These are phyloP conservation scores for Alternaria sp. DNA, from an alignment of 2,329 filamentous ascomycete species.

Conservation along the genomic window DNA sequence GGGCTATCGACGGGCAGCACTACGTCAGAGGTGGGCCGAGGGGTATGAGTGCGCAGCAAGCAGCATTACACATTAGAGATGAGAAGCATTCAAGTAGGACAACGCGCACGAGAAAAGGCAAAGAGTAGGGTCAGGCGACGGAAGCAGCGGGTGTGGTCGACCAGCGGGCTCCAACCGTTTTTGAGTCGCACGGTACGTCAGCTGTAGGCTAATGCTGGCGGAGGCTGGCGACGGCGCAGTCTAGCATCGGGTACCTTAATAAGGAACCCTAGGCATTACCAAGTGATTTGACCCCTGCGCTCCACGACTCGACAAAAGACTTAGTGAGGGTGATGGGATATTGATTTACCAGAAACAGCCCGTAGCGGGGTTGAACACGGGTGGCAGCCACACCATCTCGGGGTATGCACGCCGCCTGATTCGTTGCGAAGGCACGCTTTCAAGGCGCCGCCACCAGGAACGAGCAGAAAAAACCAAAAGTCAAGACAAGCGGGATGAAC, in stretches of 20 bases:
- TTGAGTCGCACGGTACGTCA: slow-evolving; percentile 29
- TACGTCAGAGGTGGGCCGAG: slow-evolving; percentile 20
- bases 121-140: slow-evolving; percentile 12
- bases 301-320: slow-evolving; percentile 3
- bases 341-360: slow-evolving; percentile 17
- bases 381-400: slow-evolving; percentile 5
- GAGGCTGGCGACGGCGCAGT: slow-evolving; percentile 21
- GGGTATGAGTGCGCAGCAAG: slow-evolving; percentile 21
- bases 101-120: slow-evolving; percentile 15
- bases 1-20: slow-evolving; percentile 2
- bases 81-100: slow-evolving; percentile 17
- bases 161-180: slow-evolving; percentile 35
- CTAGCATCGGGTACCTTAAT: slow-evolving; percentile 35
- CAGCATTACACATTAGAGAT: slow-evolving; percentile 31
- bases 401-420: slow-evolving; percentile 10
- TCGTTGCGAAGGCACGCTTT: neutral
- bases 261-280: slow-evolving; percentile 17
- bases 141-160: slow-evolving; percentile 23
- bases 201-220: slow-evolving; percentile 25
- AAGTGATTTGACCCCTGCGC: slow-evolving; percentile 18
- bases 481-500: neutral
- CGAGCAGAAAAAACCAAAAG: slow-evolving; percentile 9
- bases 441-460: slow-evolving; percentile 12
- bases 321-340: slow-evolving; percentile 12
- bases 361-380: slow-evolving; percentile 1